phyloP scores from a whole-genome alignment of 1,139 yeast species.

The Blastobotrys persicus region DNA sequence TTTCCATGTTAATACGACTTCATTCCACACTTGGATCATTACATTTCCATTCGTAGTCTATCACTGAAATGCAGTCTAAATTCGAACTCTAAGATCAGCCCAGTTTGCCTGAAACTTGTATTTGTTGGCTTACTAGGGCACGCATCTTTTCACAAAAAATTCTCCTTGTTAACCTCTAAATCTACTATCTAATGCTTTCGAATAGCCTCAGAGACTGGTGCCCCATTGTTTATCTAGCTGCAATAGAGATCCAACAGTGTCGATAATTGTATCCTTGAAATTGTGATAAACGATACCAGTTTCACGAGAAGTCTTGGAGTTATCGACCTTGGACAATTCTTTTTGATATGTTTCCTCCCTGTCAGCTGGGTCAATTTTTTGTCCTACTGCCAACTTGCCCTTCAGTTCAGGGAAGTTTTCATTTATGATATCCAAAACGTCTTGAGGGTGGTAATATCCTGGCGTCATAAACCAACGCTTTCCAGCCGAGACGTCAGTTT shows the following conservation, averaged over 20 bases:
- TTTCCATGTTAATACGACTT: neutral
- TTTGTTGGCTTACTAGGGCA: too few species aligned
- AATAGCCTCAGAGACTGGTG: neutral
- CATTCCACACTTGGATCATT: too few species aligned
- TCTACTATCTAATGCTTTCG: neutral
- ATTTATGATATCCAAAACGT: constrained; percentile 39
- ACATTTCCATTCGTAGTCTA: neutral
- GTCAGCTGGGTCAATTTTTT: neutral
- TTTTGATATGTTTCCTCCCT: constrained; percentile 8
- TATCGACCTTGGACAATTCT: constrained; percentile 15
- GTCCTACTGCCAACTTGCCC: constrained; percentile 38
- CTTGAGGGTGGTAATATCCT: constrained; percentile 38
- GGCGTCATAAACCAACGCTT: constrained; percentile 44
- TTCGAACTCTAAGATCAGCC: too few species aligned
- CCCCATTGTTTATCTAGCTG: constrained; percentile 8
- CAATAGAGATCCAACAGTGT: constrained; percentile 1
- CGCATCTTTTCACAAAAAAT: too few species aligned
- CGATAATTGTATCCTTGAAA: constrained; percentile 14
- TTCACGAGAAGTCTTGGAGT: constrained; percentile 20
- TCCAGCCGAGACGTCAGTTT: constrained; percentile 35
- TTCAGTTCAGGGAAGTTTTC: constrained; percentile 40
- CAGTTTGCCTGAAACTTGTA: too few species aligned
- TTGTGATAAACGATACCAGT: constrained; percentile 21
- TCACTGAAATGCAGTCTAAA: too few species aligned
- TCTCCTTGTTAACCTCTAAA: neutral